A percentile compares a stretch with the other conserved stretches of the same genome.
Conservation (phyloP, 2,329 filamentous ascomycete genomes). For the Phoma sp. region DNA sequence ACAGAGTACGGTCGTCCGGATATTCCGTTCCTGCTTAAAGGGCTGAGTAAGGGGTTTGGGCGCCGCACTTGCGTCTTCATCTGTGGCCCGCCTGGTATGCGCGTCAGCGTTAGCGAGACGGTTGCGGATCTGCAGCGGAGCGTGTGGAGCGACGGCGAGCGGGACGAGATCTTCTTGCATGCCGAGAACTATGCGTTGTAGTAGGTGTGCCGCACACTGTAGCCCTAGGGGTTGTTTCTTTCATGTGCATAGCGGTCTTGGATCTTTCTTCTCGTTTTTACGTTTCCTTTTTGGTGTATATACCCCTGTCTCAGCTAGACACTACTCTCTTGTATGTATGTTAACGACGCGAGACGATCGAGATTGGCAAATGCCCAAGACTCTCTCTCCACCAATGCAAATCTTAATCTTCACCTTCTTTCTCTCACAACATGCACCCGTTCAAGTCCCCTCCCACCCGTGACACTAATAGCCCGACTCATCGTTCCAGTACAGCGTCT, state of each 20-base stretch:
- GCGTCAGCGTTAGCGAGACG: conserved; percentile 84
- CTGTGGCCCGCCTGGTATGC: conserved; percentile 86
- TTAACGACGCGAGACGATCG: conserved; percentile 3
- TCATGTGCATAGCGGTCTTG: conserved; percentile 37
- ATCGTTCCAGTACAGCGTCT: conserved; percentile 36
- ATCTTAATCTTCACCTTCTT: background rate
- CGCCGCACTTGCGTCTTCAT: conserved; percentile 88
- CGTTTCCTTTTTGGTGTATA: conserved; percentile 15
- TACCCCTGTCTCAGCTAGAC: conserved; percentile 23
- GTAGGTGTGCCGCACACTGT: conserved; percentile 22
- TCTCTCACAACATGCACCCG: too few species aligned
- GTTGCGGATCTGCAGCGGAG: conserved; percentile 82
- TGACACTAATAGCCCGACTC: background rate
- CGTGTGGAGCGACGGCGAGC: conserved; percentile 78
- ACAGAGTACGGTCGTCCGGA: conserved; percentile 93
- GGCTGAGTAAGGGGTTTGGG: conserved; percentile 83
- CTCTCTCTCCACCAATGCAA: background rate
- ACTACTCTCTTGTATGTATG: conserved; percentile 22
- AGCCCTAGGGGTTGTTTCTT: background rate
- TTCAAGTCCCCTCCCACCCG: too few species aligned
- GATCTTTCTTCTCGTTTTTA: background rate
- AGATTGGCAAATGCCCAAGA: background rate
- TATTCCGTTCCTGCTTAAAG: conserved; percentile 82
- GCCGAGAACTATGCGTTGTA: conserved; percentile 93
- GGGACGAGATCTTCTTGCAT: conserved; percentile 92